These are phyloP conservation scores for Podospora pseudocomata DNA, from an alignment of 495 filamentous ascomycete genomes.

Conservation along the genomic window DNA sequence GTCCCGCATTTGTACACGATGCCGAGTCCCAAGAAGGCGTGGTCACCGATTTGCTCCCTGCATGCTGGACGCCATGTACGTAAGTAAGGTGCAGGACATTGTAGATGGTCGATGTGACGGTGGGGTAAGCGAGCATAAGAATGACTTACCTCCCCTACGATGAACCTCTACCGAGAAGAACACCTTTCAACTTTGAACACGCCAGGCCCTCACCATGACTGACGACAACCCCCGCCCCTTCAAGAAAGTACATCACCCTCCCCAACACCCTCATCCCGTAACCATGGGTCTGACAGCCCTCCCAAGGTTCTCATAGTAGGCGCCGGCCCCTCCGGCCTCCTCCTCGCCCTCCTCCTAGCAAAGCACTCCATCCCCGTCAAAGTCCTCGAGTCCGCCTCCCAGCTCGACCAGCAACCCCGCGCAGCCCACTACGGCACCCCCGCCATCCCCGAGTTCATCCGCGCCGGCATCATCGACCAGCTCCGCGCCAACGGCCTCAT, in stretches of 20 bases:
- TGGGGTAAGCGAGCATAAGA: too few relatives aligned
- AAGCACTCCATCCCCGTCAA: conserved; percentile 53
- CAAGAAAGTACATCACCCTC: not conserved
- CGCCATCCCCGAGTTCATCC: conserved; percentile 50
- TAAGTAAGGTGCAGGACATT: too few relatives aligned
- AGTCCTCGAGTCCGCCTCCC: conserved; percentile 49
- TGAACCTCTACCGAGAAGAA: too few relatives aligned
- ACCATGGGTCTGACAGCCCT: conserved; percentile 15
- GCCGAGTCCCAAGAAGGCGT: not conserved
- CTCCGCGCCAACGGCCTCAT: conserved; percentile 46
- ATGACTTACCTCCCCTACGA: too few relatives aligned
- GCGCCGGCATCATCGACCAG: conserved; percentile 55
- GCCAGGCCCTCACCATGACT: not conserved
- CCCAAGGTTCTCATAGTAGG: conserved; percentile 46
- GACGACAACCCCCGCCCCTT: not conserved
- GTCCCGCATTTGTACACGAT: too few relatives aligned
- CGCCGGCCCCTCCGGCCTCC: conserved; percentile 57
- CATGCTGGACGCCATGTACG: too few relatives aligned
- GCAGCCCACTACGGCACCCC: conserved; percentile 51
- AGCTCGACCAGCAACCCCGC: conserved; percentile 54
- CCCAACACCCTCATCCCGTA: not conserved
- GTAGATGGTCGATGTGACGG: too few relatives aligned
- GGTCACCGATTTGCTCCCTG: not conserved
- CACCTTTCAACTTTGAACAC: not conserved
- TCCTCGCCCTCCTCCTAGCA: conserved; percentile 55